A percentile compares a stretch with the other conserved stretches of the same genome.
Conservation (phyloP, 2,329 filamentous ascomycete genomes). For the Metarhizium album region DNA sequence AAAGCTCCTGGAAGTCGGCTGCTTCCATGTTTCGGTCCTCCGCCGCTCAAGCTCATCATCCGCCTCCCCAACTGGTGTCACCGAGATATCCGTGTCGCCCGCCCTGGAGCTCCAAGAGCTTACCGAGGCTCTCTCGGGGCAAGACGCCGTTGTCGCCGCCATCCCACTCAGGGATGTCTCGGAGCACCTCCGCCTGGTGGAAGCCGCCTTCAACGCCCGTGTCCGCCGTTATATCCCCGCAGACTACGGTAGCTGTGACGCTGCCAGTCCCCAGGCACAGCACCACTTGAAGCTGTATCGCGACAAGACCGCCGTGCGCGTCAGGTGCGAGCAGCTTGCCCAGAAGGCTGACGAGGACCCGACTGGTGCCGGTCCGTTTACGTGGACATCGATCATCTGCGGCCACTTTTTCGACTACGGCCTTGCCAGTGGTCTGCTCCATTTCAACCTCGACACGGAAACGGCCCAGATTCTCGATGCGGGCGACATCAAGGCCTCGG, state of each 20-base stretch:
- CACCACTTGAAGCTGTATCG: constrained; percentile 22
- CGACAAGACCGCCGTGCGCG: constrained; percentile 22
- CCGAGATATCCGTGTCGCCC: constrained; percentile 17
- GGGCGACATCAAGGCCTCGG: constrained; percentile 36
- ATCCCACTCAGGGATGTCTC: constrained; percentile 32
- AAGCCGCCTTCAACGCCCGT: constrained; percentile 47
- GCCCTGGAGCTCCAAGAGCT: constrained; percentile 26
- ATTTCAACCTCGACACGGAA: constrained; percentile 33
- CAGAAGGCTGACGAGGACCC: constrained; percentile 15
- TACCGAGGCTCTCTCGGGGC: constrained; percentile 36
- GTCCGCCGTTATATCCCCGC: constrained; percentile 52
- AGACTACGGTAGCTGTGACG: constrained; percentile 39
- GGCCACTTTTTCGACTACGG: constrained; percentile 42
- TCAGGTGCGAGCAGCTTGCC: constrained; percentile 19
- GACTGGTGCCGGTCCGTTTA: constrained; percentile 21
- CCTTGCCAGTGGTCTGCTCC: constrained; percentile 22
- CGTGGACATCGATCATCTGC: constrained; percentile 38
- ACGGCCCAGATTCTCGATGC: constrained; percentile 38
- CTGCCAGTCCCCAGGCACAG: constrained; percentile 23
- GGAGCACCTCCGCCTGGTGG: constrained; percentile 35
- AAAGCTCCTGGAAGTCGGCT: constrained; percentile 23
- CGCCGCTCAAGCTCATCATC: constrained; percentile 31
- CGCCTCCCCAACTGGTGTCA: constrained; percentile 10
- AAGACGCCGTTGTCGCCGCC: constrained; percentile 44
- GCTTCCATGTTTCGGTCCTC: constrained; percentile 43